Conservation (phyloP, 2,329 filamentous ascomycete species). For the Hypoxylon sp. region DNA sequence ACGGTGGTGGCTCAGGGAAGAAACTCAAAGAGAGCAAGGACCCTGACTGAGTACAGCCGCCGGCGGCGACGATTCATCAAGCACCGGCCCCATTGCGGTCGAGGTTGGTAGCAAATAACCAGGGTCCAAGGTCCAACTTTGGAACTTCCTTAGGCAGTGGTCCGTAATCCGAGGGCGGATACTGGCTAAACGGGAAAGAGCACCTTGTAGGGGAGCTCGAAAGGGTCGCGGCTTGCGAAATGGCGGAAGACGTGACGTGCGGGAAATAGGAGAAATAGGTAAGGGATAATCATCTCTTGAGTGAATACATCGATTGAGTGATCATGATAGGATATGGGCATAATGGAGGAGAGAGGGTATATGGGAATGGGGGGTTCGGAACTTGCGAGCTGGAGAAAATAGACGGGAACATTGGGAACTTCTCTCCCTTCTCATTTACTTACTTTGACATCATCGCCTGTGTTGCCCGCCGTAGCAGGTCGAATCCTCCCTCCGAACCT, state of each 20-base stretch:
- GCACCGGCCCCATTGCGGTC: slow-evolving; percentile 39
- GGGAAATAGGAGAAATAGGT: slow-evolving; percentile 28
- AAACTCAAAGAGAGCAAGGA: not conserved
- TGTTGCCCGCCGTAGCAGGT: slow-evolving; percentile 71
- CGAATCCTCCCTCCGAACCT: slow-evolving; percentile 66
- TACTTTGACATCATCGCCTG: slow-evolving; percentile 73
- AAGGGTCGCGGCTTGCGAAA: slow-evolving; percentile 26
- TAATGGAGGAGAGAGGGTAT: slow-evolving; percentile 13
- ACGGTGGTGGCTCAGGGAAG: slow-evolving; percentile 3
- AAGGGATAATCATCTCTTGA: slow-evolving; percentile 25
- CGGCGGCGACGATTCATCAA: slow-evolving; percentile 29
- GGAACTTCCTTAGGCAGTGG: slow-evolving; percentile 36
- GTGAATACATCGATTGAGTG: slow-evolving; percentile 14
- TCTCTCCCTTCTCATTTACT: slow-evolving; percentile 50
- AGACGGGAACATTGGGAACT: slow-evolving; percentile 37
- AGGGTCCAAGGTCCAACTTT: slow-evolving; percentile 36
- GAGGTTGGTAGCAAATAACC: slow-evolving; percentile 32
- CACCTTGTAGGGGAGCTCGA: slow-evolving; percentile 27
- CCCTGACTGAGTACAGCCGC: slow-evolving; percentile 27
- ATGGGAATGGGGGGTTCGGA: slow-evolving; percentile 33
- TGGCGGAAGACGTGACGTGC: slow-evolving; percentile 16
- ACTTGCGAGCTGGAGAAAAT: slow-evolving; percentile 34
- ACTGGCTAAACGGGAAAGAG: slow-evolving; percentile 43
- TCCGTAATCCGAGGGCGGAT: slow-evolving; percentile 42
- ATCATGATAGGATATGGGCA: slow-evolving; percentile 27